Evolutionary conservation across 2,329 filamentous ascomycete species (phyloP), one percentile per base, ranked within the genome.

Genomic region (Paramyrothecium roridum): DNA sequence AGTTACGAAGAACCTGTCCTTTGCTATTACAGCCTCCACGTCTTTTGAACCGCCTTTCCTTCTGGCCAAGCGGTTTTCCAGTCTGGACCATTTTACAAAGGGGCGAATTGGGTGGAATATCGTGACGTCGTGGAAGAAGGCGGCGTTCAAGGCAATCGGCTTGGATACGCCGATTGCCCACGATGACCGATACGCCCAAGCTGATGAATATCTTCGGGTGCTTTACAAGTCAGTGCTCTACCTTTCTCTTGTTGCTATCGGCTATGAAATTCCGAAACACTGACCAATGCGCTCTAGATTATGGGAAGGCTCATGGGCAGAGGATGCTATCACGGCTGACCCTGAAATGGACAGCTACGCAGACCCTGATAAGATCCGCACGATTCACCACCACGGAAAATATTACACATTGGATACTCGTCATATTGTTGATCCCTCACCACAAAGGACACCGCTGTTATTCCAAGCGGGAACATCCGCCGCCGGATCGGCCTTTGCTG

Each of bases 31-130:
- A 8, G 54, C 56, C 16, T 56, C 40, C 8, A 58, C 54, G 1
- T 84, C 81, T 1, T 89, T 88, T 56, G 85, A 88, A 64, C 80
- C 83, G 61, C 86, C 86, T 0, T 89, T 87, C 63, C 81, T 86
- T 61, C 71, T 89, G 26, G 86, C 86, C 1, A 72, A 85, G 37
- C 71, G 85, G 21, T 66, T 88, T 33, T 84, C 81, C 1, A 88
- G 85, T 0, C 73, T 86, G 0, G 86, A 89, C 64, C 86, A 88
- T 65, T 70, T 89, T 21, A 84, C 79, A 1, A 80, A 81, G 54
- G 84, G 85, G 48, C 76, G 77, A 11, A 60, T 83, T 3, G 80
- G 77, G 33, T 83, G 80, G 79, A 81, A 81, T 60, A 82, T 89
- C 45, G 86, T 89, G 1, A 89, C 86, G 0, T 82, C 83, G 50